Base-by-base conservation (phyloP, 371 early-diverging fungal species). In the Apophysomyces ossiformis region DNA sequence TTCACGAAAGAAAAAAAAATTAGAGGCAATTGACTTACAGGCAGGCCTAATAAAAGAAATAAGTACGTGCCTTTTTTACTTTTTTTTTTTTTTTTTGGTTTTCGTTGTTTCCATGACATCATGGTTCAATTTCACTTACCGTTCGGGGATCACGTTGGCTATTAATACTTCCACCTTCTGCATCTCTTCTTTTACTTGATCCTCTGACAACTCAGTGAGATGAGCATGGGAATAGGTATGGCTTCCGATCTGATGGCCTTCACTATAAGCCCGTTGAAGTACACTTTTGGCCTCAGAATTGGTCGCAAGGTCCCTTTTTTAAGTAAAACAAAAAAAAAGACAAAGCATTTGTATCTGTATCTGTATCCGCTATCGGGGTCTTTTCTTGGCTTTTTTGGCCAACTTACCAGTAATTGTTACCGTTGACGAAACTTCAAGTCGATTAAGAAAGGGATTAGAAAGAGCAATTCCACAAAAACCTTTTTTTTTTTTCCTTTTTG, bases 221-320 rank as follows among this genome's bases (percentile, higher is more conserved):
- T 50, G 54, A 7, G 54, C 54, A 58, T 85, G 85, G 47, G 45
- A 54, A 63, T 77, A 85, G 7, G 85, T 85, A 58, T 85, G 85
- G n/a, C 73, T 73, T 16, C 62, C 82, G 41, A 85, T 68, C 61
- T 82, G 79, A 47, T 85, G 85, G 1, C 85, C 85, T 7, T 57
- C 58, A 0, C 67, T 65, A 54, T 71, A 85, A 18, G 75, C 79
- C 12, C 82, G 69, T 64, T 75, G 74, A 45, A 80, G 68, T 32
- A 76, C 65, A 46, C 60, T 45, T 45, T 72, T 71, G 39, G 61
- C 62, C 66, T 69, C 69, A 39, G 69, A 69, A 50, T 58, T 37
- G 7, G 72, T 75, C 38, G 54, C 54, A 50, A 61, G 18, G 36
- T 61, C 46, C 61, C 61, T 61, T 3, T 26, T 26, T 26, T 26